Base-by-base conservation (phyloP, 2,329 filamentous ascomycete species). In the Cordyceps fumosorosea region DNA sequence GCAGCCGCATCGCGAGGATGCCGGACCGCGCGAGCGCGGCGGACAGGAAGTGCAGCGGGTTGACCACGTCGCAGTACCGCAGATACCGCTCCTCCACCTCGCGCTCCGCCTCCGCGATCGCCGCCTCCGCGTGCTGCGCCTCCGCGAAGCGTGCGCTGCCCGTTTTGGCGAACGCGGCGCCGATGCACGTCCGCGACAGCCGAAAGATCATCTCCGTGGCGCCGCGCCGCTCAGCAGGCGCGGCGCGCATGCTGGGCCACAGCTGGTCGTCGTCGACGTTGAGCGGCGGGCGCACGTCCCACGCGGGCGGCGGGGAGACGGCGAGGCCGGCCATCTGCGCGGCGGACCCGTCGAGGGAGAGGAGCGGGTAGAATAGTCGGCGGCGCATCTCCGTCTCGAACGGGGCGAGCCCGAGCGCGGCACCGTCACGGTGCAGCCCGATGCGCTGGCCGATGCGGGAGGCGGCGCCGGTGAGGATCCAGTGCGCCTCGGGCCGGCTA, bases 311-410 rank as follows among this genome's bases (percentile, higher is more conserved):
- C 59, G 81, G 72, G 8, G 79, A 78, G 64, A 82, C 79, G 62
- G 77, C 82, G 20, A 86, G 76, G 1, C 84, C 84, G 6, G 84
- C 84, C 63, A 83, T 74, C 61, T 86, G 72, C 44, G 83, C 83
- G 61, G 81, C 81, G 65, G 83, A 81, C 47, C 79, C 76, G 64
- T 87, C 84, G 58, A 84, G 76, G 57, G 86, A 75, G 56, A 85
- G 76, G 29, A 88, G 80, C 67, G 84, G 81, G 84, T 84, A 87
- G 85, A 86, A 89, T 24, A 89, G 76, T 3, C 86, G 78, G 48
- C 86, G 77, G n/a, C 86, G 80, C 77, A 89, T 88, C 69, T 89
- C 85, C 2, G 82, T 82, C 67, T 89, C 85, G 66, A 88, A 87
- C 0, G 85, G 83, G 0, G 80, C 76, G 1, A 88, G 75, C 1